Percentiles rank a stretch among this genome's conserved stretches.
Evolutionary conservation across 2,329 filamentous ascomycete species (phyloP).

Genomic region (Curvularia spicifera): DNA sequence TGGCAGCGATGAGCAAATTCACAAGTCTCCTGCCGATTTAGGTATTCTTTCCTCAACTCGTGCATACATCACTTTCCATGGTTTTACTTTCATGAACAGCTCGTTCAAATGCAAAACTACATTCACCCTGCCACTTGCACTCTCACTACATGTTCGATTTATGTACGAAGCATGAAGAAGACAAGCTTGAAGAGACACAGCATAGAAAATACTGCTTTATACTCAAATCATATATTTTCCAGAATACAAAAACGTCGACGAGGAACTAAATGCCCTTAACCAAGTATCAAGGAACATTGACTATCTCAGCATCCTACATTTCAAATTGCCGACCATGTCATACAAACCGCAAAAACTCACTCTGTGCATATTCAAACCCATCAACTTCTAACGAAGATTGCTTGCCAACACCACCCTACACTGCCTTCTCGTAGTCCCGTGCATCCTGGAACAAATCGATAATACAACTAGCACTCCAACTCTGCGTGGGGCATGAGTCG

Average conservation of each 20-base stretch:
- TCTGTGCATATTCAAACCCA: not conserved
- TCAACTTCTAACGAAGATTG: constrained; percentile 1
- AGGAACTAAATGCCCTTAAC: no score
- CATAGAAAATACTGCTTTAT: no score
- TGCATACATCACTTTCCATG: not conserved
- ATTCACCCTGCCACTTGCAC: not conserved
- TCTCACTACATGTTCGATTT: not conserved
- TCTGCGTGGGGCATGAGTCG: constrained; percentile 95
- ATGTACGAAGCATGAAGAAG: no score
- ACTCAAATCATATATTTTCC: no score
- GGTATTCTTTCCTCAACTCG: not conserved
- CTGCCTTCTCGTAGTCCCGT: constrained; percentile 38
- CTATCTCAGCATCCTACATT: not conserved
- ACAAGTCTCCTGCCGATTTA: not conserved
- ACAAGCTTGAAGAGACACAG: no score
- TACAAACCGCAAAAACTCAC: not conserved
- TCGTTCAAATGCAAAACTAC: not conserved
- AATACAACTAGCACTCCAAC: constrained; percentile 93
- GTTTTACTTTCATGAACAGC: not conserved
- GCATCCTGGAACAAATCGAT: constrained; percentile 97
- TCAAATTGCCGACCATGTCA: not conserved
- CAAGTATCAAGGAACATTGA: not conserved
- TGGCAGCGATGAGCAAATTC: not conserved
- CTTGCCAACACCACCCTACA: not conserved
- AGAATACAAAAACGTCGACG: no score